These are phyloP conservation scores for Torrubiella hemipterigena DNA, from an alignment of 2,329 filamentous ascomycete species.

Conservation along the genomic window DNA sequence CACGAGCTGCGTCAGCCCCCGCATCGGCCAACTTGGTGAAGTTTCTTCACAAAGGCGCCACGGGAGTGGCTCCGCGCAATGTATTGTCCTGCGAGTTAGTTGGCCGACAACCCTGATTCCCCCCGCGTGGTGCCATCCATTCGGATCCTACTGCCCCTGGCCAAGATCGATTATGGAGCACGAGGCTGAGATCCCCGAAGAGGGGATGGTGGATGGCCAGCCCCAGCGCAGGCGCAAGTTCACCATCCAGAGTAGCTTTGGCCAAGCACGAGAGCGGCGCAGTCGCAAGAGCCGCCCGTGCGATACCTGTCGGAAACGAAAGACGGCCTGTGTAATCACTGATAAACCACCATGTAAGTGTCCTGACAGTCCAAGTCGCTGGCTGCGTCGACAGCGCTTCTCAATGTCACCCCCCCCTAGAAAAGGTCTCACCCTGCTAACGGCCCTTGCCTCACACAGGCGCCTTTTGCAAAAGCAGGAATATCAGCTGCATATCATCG, in stretches of 20 bases:
- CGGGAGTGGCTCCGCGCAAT: no score
- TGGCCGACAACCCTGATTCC: no score
- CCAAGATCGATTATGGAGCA: no score
- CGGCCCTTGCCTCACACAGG: conserved; percentile 3
- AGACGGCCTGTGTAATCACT: conserved; percentile 34
- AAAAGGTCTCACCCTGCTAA: not conserved
- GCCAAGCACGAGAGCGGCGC: conserved; percentile 23
- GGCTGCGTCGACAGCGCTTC: not conserved
- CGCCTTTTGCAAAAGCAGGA: conserved; percentile 6
- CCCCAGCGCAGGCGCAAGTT: conserved; percentile 20
- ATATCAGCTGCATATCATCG: conserved; percentile 6
- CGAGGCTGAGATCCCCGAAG: conserved; percentile 1
- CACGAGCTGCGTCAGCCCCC: no score
- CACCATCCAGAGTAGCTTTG: conserved; percentile 28
- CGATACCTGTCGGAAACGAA: conserved; percentile 30
- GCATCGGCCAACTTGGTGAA: no score
- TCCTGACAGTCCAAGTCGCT: no score
- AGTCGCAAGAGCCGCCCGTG: conserved; percentile 35
- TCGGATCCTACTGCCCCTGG: no score
- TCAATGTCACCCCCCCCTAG: not conserved
- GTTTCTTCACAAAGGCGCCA: no score
- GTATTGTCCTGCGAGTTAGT: no score
- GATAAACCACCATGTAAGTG: conserved; percentile 29
- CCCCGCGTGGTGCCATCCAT: no score
- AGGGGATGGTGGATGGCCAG: conserved; percentile 1